phyloP scores from a whole-genome alignment of 345 rosid species.

The Iberis pinnata region DNA sequence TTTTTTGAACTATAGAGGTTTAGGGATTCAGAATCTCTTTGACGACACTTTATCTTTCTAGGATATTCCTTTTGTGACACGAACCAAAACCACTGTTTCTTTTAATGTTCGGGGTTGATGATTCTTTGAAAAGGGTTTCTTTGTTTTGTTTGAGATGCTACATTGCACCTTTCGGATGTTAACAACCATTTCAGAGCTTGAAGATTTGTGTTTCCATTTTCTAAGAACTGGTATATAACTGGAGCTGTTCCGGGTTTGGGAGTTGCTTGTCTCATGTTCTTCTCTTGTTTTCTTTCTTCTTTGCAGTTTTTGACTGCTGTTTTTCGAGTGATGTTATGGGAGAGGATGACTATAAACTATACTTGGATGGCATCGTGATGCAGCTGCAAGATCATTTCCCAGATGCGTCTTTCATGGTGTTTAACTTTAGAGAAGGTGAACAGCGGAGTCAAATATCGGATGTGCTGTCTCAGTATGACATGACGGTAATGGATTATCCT shows the following conservation, averaged over 20 bases:
- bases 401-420: slow-evolving; percentile 96
- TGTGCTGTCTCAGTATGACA: slow-evolving; percentile 75
- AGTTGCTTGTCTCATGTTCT: not conserved
- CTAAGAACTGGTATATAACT: not conserved
- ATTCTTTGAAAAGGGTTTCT: not conserved
- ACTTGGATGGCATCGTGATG: slow-evolving; percentile 88
- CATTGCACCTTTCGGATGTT: slow-evolving; percentile 11
- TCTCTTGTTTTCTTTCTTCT: slow-evolving; percentile 3
- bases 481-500: slow-evolving; percentile 99
- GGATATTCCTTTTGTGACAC: slow-evolving; percentile 15
- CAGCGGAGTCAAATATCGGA: slow-evolving; percentile 84
- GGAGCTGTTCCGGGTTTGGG: slow-evolving; percentile 1
- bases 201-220: slow-evolving; percentile 4
- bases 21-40: slow-evolving; percentile 28
- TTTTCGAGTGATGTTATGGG: slow-evolving; percentile 88
- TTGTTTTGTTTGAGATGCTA: slow-evolving; percentile 7
- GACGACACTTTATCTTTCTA: slow-evolving; percentile 10
- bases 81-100: too few relatives aligned
- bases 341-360: slow-evolving; percentile 87
- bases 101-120: not conserved
- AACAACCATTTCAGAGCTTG: not conserved
- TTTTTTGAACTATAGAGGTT: slow-evolving; percentile 12
- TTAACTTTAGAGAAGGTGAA: slow-evolving; percentile 93
- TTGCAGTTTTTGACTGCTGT: slow-evolving; percentile 97
- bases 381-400: slow-evolving; percentile 94